These are phyloP conservation scores for Pseudogymnoascus sp. DNA, from an alignment of 2,329 filamentous ascomycete genomes.

Conservation along the genomic window DNA sequence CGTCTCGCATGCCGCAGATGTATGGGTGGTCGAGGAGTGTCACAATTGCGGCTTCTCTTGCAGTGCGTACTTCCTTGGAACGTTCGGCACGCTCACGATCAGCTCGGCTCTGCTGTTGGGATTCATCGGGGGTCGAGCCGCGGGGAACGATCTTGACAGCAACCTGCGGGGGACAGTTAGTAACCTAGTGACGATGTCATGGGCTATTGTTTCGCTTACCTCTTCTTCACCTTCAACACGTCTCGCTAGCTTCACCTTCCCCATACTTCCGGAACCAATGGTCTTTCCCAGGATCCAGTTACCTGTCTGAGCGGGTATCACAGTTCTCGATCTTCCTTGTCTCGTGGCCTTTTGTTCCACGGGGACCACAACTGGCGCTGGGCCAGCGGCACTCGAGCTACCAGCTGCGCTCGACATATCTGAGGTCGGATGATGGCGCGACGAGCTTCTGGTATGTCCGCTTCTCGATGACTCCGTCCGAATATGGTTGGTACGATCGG, in stretches of 20 bases:
- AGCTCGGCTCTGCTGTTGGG: conserved; percentile 54
- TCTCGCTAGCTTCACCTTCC: conserved; percentile 92
- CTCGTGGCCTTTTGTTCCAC: conserved; percentile 44
- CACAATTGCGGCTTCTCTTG: conserved; percentile 91
- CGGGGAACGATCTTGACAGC: conserved; percentile 96
- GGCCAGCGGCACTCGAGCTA: conserved; percentile 39
- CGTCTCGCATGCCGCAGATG: conserved; percentile 91
- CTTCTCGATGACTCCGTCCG: conserved; percentile 31
- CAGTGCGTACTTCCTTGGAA: conserved; percentile 92
- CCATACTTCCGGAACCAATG: conserved; percentile 96
- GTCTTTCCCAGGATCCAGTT: conserved; percentile 96
- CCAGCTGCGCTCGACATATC: conserved; percentile 42
- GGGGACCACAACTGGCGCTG: conserved; percentile 44
- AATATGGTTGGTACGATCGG: conserved; percentile 19
- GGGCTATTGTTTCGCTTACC: conserved; percentile 40
- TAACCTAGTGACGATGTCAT: not conserved
- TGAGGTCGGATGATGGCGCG: conserved; percentile 32
- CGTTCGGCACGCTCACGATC: conserved; percentile 88
- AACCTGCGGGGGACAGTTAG: conserved; percentile 50
- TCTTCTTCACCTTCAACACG: conserved; percentile 87
- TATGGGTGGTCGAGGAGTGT: conserved; percentile 90
- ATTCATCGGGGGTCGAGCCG: conserved; percentile 79
- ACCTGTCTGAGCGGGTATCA: conserved; percentile 81
- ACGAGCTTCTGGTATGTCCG: conserved; percentile 35
- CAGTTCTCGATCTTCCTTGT: conserved; percentile 60